Evolutionary conservation across 495 filamentous ascomycete species (phyloP).

Genomic region (Penicillium alfredii): DNA sequence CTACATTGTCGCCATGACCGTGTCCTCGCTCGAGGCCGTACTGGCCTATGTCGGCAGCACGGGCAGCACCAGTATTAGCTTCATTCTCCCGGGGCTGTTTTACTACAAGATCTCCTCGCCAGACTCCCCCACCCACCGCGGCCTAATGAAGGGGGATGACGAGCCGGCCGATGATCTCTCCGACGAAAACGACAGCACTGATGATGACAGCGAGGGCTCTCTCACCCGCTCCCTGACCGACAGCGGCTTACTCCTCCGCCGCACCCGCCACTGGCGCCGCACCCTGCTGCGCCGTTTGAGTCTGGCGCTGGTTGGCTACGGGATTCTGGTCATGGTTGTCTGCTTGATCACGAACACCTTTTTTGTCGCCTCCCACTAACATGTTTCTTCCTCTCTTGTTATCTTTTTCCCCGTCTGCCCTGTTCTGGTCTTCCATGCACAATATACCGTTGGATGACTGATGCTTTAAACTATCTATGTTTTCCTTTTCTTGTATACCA

Average conservation of each 20-base stretch:
- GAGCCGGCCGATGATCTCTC: constrained; percentile 44
- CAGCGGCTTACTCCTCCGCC: constrained; percentile 45
- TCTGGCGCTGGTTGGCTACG: constrained; percentile 75
- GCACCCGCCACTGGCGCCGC: constrained; percentile 49
- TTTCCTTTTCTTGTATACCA: too few species aligned
- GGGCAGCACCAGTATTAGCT: constrained; percentile 88
- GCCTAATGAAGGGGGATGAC: constrained; percentile 84
- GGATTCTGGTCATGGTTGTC: constrained; percentile 78
- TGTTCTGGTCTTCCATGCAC: constrained; percentile 28
- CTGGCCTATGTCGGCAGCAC: constrained; percentile 94
- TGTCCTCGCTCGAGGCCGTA: constrained; percentile 81
- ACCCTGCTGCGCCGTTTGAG: constrained; percentile 64
- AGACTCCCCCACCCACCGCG: constrained; percentile 74
- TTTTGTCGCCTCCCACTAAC: constrained; percentile 53
- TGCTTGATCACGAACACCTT: constrained; percentile 81
- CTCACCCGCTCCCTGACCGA: constrained; percentile 34
- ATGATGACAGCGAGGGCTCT: constrained; percentile 32
- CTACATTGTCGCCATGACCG: constrained; percentile 84
- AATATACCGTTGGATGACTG: too few species aligned
- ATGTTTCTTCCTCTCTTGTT: background rate
- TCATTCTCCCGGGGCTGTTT: constrained; percentile 92
- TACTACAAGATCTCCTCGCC: constrained; percentile 97
- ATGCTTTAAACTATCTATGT: too few species aligned
- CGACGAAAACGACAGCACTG: constrained; percentile 41
- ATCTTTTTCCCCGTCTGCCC: constrained; percentile 15